phyloP scores from a whole-genome alignment of 371 early-diverging fungal species.

The Circinella minor region DNA sequence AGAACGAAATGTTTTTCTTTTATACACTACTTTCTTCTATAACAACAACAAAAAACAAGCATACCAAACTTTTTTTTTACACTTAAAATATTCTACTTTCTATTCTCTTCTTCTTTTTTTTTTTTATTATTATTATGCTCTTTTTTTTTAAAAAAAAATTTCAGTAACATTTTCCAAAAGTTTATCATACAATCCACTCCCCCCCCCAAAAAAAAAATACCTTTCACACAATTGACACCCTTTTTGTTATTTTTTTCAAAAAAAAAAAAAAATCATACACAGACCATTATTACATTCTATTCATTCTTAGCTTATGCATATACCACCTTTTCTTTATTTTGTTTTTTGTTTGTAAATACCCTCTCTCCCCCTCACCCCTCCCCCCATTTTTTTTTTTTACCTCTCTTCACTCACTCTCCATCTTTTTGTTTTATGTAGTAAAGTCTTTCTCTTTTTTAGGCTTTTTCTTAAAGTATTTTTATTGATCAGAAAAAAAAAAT shows the following conservation, averaged over 20 bases:
- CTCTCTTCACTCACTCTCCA: no score
- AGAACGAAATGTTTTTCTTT: background rate
- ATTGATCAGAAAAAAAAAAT: background rate
- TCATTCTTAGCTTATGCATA: conserved; percentile 1
- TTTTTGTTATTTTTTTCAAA: background rate
- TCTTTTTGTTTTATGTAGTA: conserved; percentile 3
- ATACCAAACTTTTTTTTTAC: background rate
- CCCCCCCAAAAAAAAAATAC: no score
- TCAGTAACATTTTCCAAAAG: no score
- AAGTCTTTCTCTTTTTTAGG: background rate
- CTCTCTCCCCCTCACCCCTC: background rate
- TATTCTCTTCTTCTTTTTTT: no score
- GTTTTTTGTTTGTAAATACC: conserved; percentile 1
- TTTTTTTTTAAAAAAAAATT: no score
- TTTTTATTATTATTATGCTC: no score
- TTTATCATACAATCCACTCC: no score
- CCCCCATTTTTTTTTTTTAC: background rate
- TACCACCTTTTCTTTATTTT: background rate
- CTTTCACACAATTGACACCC: no score
- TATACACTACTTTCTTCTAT: no score
- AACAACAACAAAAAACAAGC: background rate
- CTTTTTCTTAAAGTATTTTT: no score
- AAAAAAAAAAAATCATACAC: background rate
- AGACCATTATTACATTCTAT: background rate
- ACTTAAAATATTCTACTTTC: background rate